A percentile compares a stretch with the other conserved stretches of the same genome.
Evolutionary conservation across 352 stramenopile genomes (phyloP).

Genomic region (Pythium monospermum): DNA sequence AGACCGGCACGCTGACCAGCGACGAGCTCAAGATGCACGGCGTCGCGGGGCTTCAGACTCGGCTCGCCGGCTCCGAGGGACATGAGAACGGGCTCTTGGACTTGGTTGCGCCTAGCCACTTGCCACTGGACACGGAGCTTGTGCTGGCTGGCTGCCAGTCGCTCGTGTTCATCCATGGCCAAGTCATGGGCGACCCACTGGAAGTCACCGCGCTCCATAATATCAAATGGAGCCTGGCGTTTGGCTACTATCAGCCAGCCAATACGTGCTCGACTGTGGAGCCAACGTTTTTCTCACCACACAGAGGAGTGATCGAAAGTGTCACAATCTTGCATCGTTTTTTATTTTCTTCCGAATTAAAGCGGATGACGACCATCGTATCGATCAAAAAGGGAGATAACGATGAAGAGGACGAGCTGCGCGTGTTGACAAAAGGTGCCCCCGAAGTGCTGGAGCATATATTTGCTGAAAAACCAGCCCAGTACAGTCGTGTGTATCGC

Average conservation of each 20-base stretch:
- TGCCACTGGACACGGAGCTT: conserved; percentile 34
- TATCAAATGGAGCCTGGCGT: conserved; percentile 54
- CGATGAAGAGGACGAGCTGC: conserved; percentile 26
- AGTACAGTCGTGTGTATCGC: conserved; percentile 50
- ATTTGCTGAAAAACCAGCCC: conserved; percentile 57
- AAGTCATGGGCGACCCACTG: conserved; percentile 90
- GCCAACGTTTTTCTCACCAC: conserved; percentile 28
- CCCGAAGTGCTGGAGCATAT: conserved; percentile 87
- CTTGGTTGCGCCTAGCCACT: conserved; percentile 26
- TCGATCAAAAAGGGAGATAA: conserved; percentile 27
- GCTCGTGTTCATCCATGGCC: conserved; percentile 84
- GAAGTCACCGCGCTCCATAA: conserved; percentile 89
- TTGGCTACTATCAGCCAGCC: conserved; percentile 13
- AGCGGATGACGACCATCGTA: conserved; percentile 91
- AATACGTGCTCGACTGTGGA: conserved; percentile 12
- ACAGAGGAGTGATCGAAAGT: conserved; percentile 25
- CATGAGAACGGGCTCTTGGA: conserved; percentile 21
- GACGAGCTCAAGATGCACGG: conserved; percentile 81
- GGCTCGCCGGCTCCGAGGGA: background rate
- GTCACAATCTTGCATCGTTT: conserved; percentile 79
- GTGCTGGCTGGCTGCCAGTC: conserved; percentile 88
- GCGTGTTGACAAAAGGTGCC: conserved; percentile 90
- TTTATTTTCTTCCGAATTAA: conserved; percentile 86
- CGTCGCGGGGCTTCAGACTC: conserved; percentile 25
- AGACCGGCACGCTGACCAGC: conserved; percentile 94